Conservation (phyloP, 306 rosid genomes). For the Pyrus communis region DNA sequence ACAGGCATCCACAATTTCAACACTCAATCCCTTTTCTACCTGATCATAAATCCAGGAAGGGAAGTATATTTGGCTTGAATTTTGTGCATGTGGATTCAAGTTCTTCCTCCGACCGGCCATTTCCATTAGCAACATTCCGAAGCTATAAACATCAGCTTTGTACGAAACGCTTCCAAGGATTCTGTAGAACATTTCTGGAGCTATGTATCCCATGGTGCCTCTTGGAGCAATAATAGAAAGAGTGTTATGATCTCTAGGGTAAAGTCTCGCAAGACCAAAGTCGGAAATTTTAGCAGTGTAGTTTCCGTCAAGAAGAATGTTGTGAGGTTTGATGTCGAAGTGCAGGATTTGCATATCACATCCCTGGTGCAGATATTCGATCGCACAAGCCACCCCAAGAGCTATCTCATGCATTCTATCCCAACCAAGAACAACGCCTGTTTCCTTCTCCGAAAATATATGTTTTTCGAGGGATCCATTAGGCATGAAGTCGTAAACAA, state of each 20-base stretch:
- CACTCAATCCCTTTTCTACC: background rate
- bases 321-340: slow-evolving; percentile 14
- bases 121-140: slow-evolving; percentile 7
- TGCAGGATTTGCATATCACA: slow-evolving; percentile 12
- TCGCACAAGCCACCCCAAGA: background rate
- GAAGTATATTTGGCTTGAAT: slow-evolving; percentile 8
- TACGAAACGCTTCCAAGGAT: background rate
- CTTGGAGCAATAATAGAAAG: background rate
- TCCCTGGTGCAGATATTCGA: slow-evolving; percentile 6
- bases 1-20: background rate
- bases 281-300: slow-evolving; percentile 1
- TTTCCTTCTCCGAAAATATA: background rate
- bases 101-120: slow-evolving; percentile 6
- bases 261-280: slow-evolving; percentile 12
- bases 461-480: slow-evolving; percentile 6
- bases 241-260: background rate
- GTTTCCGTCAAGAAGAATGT: slow-evolving; percentile 7
- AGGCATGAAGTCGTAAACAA: slow-evolving; percentile 8
- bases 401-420: slow-evolving; percentile 7
- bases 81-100: background rate
- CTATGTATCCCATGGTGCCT: slow-evolving; percentile 13
- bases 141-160: slow-evolving; percentile 14
- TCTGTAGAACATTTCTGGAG: slow-evolving; percentile 9
- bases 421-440: background rate
- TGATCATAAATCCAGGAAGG: slow-evolving; percentile 8